Conservation (phyloP, 805 yeast species). For the Yamadazyma ubonensis region DNA sequence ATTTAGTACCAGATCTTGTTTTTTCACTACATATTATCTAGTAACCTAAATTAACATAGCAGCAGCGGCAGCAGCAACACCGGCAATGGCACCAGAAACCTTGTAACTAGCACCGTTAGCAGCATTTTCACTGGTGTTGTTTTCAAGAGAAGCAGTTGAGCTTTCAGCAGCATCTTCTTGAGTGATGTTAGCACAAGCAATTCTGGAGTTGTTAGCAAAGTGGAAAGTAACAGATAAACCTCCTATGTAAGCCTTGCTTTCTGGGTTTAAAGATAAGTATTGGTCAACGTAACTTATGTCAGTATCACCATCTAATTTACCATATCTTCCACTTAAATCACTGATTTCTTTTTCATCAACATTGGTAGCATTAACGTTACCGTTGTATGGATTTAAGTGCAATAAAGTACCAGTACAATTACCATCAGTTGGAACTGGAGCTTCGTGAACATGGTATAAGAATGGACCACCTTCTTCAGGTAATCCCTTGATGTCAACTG, state of each 20-base stretch:
- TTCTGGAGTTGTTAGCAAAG: constrained; percentile 29
- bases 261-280: constrained; percentile 32
- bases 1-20: too few species aligned
- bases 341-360: constrained; percentile 31
- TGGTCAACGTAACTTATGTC: constrained; percentile 25
- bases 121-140: constrained; percentile 4
- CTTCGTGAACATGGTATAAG: constrained; percentile 39
- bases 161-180: constrained; percentile 7
- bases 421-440: constrained; percentile 37
- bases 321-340: constrained; percentile 43
- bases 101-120: constrained; percentile 4
- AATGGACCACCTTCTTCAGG: constrained; percentile 40
- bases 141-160: constrained; percentile 2
- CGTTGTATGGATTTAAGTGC: constrained; percentile 41
- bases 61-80: constrained; percentile 8
- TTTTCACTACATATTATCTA: too few species aligned
- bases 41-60: constrained; percentile 6
- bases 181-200: constrained; percentile 42
- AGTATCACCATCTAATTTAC: constrained; percentile 30
- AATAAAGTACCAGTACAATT: constrained; percentile 36
- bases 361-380: constrained; percentile 24
- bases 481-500: constrained; percentile 31
- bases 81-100: constrained; percentile 2
- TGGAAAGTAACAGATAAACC: constrained; percentile 38
- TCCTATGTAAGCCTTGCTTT: constrained; percentile 29